phyloP scores from a whole-genome alignment of 257 asterid genomes.

The Capsicum baccatum region DNA sequence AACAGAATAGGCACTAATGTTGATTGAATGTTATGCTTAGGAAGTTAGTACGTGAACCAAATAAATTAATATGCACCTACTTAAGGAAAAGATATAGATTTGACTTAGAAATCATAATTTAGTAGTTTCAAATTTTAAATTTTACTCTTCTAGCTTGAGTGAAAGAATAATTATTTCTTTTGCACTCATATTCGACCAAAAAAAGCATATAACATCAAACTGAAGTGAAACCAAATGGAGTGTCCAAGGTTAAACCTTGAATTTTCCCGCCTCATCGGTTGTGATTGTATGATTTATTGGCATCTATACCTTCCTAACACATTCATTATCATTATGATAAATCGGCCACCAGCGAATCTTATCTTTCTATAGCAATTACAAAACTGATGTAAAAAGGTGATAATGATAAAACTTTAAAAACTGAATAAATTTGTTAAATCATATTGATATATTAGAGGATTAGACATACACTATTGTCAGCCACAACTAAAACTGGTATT shows the following conservation, averaged over 20 bases:
- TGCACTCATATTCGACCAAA: not conserved
- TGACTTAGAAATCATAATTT: not conserved
- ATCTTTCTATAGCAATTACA: conserved; percentile 59
- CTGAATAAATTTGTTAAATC: not conserved
- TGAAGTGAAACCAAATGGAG: conserved; percentile 9
- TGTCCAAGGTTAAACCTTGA: conserved; percentile 61
- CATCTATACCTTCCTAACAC: conserved; percentile 90
- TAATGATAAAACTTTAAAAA: conserved; percentile 29
- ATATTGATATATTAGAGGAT: conserved; percentile 12
- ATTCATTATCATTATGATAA: conserved; percentile 73
- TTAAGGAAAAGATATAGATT: not conserved
- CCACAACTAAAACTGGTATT: conserved; percentile 71
- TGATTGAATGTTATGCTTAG: not conserved
- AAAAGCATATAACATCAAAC: not conserved
- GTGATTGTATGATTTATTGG: conserved; percentile 71
- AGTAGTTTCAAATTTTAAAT: not conserved
- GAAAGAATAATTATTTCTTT: not conserved
- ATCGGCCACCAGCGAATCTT: conserved; percentile 89
- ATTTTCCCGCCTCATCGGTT: conserved; percentile 65
- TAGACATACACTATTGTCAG: conserved; percentile 76
- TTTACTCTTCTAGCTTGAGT: not conserved
- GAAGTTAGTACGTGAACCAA: not conserved
- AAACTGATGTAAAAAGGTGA: conserved; percentile 27
- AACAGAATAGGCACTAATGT: not conserved
- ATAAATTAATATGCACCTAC: not conserved